phyloP scores from a whole-genome alignment of 805 yeast genomes.

The Komagataella pastoris region DNA sequence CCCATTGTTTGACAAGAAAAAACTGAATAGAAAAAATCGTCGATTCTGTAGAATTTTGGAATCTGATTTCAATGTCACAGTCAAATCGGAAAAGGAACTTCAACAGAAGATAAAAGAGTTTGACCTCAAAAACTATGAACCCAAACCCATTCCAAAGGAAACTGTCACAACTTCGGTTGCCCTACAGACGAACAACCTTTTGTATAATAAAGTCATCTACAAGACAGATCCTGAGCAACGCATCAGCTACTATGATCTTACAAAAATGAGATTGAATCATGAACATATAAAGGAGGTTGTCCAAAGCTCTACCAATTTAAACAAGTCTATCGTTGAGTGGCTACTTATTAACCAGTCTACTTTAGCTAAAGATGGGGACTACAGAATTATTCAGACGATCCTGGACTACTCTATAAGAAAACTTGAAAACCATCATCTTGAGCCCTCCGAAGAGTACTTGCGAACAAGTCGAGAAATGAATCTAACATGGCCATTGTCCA shows the following conservation, averaged over 20 bases:
- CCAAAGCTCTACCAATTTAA: background rate
- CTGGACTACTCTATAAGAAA: background rate
- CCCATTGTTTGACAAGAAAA: background rate
- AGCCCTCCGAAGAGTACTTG: background rate
- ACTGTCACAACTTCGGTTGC: background rate
- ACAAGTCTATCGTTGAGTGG: background rate
- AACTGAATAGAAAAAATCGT: background rate
- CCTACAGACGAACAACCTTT: background rate
- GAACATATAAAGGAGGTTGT: background rate
- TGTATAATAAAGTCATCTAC: background rate
- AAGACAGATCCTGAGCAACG: background rate
- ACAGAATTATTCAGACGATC: background rate
- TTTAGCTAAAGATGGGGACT: background rate
- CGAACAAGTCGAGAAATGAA: background rate
- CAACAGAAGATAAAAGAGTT: background rate
- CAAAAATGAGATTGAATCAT: background rate
- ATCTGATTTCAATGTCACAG: background rate
- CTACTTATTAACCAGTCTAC: background rate
- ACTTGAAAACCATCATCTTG: background rate
- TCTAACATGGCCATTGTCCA: background rate
- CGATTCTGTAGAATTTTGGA: background rate
- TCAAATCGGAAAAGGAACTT: background rate
- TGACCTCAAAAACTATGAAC: background rate
- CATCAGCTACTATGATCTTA: background rate
- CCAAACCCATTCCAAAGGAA: background rate